Base-by-base conservation (phyloP, 139 green algal species). In the Pedinophyceae sp. region DNA sequence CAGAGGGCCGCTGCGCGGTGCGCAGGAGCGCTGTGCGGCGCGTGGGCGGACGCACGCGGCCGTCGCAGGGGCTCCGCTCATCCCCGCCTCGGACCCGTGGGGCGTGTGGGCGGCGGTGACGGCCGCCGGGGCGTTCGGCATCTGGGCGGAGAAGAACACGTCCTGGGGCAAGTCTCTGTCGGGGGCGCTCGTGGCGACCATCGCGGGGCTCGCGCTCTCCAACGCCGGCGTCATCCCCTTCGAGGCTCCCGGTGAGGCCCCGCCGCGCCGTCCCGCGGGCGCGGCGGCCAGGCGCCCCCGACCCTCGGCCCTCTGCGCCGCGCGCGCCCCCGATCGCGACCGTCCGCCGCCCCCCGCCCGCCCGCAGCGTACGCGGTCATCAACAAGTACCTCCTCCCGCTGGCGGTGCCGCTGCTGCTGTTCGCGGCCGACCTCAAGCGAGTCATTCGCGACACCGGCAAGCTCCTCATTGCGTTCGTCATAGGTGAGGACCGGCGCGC, bases 341-440 rank as follows among this genome's bases (percentile, higher is more conserved):
- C n/a, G n/a, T n/a, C n/a, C n/a, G n/a, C n/a, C n/a, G n/a, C n/a
- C n/a, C 45, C 45, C 45, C n/a, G 18, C 10, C 5, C 17, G 5
- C 45, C 45, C 45, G 5, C 45, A 5, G 5, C 56, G 48, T 85
- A 86, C 27, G 50, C 13, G 3, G 59, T 74, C 2, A 75, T 92
- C 24, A 89, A 91, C 70, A 74, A 74, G 26, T 87, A 73, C 60
- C 56, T 96, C 20, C 74, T 96, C 43, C 87, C 86, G 0, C 62
- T 96, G 28, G 83, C 85, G 5, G 78, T 96, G 2, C 88, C 88
- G 18, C 67, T 96, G 70, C 73, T 96, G 34, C 75, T 96, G 2
- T 78, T 88, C 30, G 69, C 67, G 0, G 85, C 86, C 4, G 76
- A 96, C 70, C 60, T 96, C 25, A 68, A 64, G 47, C 69, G 70